Evolutionary conservation across 495 filamentous ascomycete species (phyloP), one percentile per base, ranked within the genome.

Genomic region (Talaromyces liani): DNA sequence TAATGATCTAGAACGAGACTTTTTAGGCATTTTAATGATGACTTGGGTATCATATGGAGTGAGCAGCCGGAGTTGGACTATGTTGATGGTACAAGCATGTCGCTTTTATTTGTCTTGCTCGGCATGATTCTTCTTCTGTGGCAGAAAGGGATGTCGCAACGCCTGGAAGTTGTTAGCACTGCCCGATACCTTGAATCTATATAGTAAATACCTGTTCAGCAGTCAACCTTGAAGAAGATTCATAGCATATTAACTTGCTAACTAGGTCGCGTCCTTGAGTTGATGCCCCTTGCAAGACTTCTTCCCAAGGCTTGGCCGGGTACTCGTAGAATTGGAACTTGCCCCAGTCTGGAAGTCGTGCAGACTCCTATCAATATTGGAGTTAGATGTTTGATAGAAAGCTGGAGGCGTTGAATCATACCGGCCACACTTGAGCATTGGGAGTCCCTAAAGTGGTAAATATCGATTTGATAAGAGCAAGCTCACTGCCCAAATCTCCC

Each of bases 401-500:
- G 18, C n/a, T 22, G 12, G 14, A 29, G 29, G 53, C 9, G 22
- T 34, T 14, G 7, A 12, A 51, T 12, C 24, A 71, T 79, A 86
- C 86, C 39, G 93, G 93, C 94, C 94, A 98, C 0, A 70, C 84
- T 36, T 86, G 79, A 49, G 81, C 74, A 54, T 87, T 87, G 0
- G 94, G 94, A 3, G 92, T 97, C 6, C 94, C 94, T 27, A 98
- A 75, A 12, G 85, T 92, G 72, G 86, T 84, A 74, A 99, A 99
- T 20, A 97, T 93, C 66, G 90, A 95, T 58, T 89, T 80, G 55
- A 99, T 90, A 45, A 99, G 78, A 4, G 91, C 89, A 33, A 99
- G 80, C 73, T 99, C 95, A 70, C 91, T 98, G 1, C 94, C 94
- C 45, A 97, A 78, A 60, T 92, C 91, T 27, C 91, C 90, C 2